Base-by-base conservation (phyloP, 2,329 filamentous ascomycete genomes). In the Fragosphaeria purpurea region DNA sequence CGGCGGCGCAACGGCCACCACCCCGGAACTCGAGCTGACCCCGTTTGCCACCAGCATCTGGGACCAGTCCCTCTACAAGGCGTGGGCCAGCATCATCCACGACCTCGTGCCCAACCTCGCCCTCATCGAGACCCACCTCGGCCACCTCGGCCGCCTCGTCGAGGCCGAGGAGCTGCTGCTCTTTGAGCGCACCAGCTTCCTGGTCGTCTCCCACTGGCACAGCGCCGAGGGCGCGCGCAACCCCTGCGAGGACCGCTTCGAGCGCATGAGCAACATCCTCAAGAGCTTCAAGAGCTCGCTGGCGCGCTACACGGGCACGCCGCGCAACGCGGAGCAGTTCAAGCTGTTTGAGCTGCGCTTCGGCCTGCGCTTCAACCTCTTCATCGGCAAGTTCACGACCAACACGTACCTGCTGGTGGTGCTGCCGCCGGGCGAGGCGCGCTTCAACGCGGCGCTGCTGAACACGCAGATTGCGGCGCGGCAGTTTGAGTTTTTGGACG, bases 31-130 rank as follows among this genome's bases (percentile, higher is more conserved):
- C 64, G 79, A 83, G 56, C 77, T 96, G 54, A 87, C 88, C 52
- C 89, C 90, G 53, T 97, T 95, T 65, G 87, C 89, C 8, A 97
- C 91, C 35, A 95, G 87, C 50, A 98, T 98, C 63, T 98, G 93
- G 93, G 93, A 98, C 63, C 93, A 98, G 71, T 94, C 86, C 50
- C 74, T 98, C 39, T 98, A 97, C 75, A 95, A 95, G 68, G 93
- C 93, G 1, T 98, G 93, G 93, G 93, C 93, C 0, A 88, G 87
- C 64, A 96, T 98, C 60, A 96, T 98, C 54, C 93, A 98, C 73
- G 90, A 91, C 63, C 77, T 98, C 44, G 93, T 97, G n/a, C 93
- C 93, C 4, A 97, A 97, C 61, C 79, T 96, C 1, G 75, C 82
- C 13, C 80, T 87, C 43, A 96, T 98, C 57, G 91, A 97, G 69